Evolutionary conservation across 257 asterid genomes (phyloP).

Genomic region (Coffea canephora): DNA sequence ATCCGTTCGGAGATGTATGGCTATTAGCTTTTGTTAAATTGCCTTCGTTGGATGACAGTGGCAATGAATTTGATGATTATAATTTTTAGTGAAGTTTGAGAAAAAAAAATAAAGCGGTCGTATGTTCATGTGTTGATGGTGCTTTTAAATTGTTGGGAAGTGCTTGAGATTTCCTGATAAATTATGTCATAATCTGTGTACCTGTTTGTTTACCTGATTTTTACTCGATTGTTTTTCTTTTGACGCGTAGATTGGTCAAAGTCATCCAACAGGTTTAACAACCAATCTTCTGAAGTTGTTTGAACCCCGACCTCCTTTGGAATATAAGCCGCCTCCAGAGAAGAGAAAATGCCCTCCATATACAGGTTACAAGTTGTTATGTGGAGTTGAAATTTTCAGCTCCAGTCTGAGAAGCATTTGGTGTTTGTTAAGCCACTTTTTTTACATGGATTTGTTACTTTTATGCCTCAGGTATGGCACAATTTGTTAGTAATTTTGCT

Average conservation of each 20-base stretch:
- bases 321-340: conserved; percentile 87
- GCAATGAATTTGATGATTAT: not conserved
- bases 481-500: conserved; percentile 66
- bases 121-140: not conserved
- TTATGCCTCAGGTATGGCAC: conserved; percentile 71
- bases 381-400: not conserved
- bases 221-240: not conserved
- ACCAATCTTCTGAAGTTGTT: conserved; percentile 75
- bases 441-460: not conserved
- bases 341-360: conserved; percentile 91
- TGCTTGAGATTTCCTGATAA: not conserved
- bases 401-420: not conserved
- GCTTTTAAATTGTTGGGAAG: not conserved
- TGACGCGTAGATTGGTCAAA: conserved; percentile 77
- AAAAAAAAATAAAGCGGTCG: not conserved
- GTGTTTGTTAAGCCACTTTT: not conserved
- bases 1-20: not conserved
- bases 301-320: conserved; percentile 97
- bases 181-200: conserved; percentile 5
- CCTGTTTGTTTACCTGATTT: not conserved
- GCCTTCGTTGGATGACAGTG: not conserved
- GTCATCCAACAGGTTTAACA: conserved; percentile 98
- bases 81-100: not conserved
- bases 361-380: conserved; percentile 49
- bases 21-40: not conserved